Evolutionary conservation across 768 basidiomycete species (phyloP), one percentile per base, ranked within the genome.

Genomic region (Termitomyces titanicus): DNA sequence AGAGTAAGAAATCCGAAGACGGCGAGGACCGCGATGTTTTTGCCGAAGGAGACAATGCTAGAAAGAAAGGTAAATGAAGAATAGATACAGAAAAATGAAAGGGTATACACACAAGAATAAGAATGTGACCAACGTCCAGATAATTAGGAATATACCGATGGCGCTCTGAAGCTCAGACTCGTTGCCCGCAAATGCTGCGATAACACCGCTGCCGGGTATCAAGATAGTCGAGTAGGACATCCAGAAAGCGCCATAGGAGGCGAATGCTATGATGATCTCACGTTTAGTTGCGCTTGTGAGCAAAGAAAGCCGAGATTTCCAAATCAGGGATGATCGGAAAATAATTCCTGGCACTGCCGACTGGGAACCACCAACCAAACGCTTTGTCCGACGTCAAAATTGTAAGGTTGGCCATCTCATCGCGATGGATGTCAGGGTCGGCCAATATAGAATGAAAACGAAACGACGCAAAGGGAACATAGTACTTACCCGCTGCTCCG

Each of bases 191-290:
- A 85, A 93, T 0, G 90, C 81, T 0, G 75, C 66, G 4, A 61
- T 10, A 43, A 93, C 77, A 13, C 90, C 90, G 5, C 79, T 80
- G 29, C 79, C 76, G 2, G 92, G 92, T 43, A 91, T 79, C 64
- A 87, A 70, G 62, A 94, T 84, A 0, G 81, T 74, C 4, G 83
- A 89, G 46, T 83, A 94, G 5, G 91, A 91, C 73, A 94, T 74
- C 92, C 92, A 94, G 78, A 94, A 94, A 2, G 85, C 88, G 22
- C 92, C 92, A 57, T 88, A 94, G 1, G 86, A 87, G 0, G 83
- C 76, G 77, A 93, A 94, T 0, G 90, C 91, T 89, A 61, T 29
- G 29, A 24, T 20, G 5, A n/a, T 24, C 20, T 1, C n/a, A 38
- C 18, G 40, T 55, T n/a, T 10, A 55, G 47, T 31, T 7, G 24